phyloP scores from a whole-genome alignment of 257 asterid genomes.

The Solanum stenotomum region DNA sequence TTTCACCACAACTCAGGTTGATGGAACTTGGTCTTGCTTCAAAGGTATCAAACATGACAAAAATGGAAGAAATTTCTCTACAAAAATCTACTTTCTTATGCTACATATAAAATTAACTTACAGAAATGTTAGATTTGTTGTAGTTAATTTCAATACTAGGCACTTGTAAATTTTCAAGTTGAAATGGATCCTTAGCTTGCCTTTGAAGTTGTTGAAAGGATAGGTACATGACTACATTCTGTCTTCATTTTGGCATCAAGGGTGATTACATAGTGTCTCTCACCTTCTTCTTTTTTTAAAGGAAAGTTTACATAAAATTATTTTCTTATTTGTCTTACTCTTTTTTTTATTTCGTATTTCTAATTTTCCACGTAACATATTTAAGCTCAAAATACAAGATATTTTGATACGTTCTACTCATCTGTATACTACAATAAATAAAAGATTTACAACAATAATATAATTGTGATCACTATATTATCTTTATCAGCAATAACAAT shows the following conservation, averaged over 20 bases:
- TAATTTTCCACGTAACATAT: too few relatives aligned
- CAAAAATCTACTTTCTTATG: background rate
- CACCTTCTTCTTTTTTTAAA: background rate
- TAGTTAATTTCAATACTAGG: background rate
- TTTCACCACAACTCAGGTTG: too few relatives aligned
- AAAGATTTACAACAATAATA: too few relatives aligned
- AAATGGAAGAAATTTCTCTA: background rate
- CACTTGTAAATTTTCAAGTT: background rate
- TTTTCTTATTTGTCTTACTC: too few relatives aligned
- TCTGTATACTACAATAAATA: background rate
- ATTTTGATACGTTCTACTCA: too few relatives aligned
- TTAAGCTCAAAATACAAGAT: rapidly evolving
- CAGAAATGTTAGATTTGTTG: too few relatives aligned
- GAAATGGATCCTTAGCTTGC: background rate
- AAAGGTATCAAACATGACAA: background rate
- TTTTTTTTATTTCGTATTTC: too few relatives aligned
- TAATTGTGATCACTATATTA: background rate
- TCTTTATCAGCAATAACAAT: background rate
- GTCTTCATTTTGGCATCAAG: background rate
- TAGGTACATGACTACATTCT: background rate
- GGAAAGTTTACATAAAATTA: background rate
- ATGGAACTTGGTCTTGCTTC: too few relatives aligned
- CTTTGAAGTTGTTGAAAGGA: background rate
- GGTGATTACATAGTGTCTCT: background rate
- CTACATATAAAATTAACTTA: background rate